phyloP scores from a whole-genome alignment of 164 flowering plant genomes.

The Tetrastigma voinierianum region DNA sequence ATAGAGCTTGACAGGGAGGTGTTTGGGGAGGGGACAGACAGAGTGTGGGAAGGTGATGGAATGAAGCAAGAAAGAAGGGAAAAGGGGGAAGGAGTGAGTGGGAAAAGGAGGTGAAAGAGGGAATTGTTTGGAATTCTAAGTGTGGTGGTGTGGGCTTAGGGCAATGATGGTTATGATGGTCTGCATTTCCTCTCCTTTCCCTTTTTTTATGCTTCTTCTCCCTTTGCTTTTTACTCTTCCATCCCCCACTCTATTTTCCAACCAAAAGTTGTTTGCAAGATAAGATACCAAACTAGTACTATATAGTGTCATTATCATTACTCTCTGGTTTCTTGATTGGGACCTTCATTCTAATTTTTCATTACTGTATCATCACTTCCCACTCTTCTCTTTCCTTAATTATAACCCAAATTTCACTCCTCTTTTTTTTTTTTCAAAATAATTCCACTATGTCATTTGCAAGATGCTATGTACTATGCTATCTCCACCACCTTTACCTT shows the following conservation, averaged over 20 bases:
- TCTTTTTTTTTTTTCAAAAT: too few species aligned
- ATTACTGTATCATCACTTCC: too few species aligned
- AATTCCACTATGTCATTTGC: too few species aligned
- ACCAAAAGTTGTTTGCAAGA: neutral
- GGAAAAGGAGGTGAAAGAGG: conserved; percentile 11
- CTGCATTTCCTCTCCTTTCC: conserved; percentile 14
- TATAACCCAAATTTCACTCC: too few species aligned
- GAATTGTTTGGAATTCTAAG: conserved; percentile 24
- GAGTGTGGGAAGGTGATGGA: conserved; percentile 1
- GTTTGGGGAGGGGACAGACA: conserved; percentile 8
- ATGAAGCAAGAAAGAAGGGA: conserved; percentile 10
- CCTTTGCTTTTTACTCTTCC: conserved; percentile 1
- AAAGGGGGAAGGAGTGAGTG: conserved; percentile 7
- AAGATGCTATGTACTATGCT: too few species aligned
- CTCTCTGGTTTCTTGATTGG: too few species aligned
- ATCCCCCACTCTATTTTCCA: neutral
- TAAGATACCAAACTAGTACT: too few species aligned
- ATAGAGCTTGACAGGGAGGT: conserved; percentile 2
- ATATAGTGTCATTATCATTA: too few species aligned
- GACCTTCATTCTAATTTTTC: too few species aligned
- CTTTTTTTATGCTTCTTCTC: neutral
- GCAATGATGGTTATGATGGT: conserved; percentile 25
- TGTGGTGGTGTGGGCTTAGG: conserved; percentile 22
- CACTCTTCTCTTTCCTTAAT: too few species aligned
- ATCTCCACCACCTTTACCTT: too few species aligned